Conservation (phyloP, 331 rosid genomes). For the Quercus phellos region DNA sequence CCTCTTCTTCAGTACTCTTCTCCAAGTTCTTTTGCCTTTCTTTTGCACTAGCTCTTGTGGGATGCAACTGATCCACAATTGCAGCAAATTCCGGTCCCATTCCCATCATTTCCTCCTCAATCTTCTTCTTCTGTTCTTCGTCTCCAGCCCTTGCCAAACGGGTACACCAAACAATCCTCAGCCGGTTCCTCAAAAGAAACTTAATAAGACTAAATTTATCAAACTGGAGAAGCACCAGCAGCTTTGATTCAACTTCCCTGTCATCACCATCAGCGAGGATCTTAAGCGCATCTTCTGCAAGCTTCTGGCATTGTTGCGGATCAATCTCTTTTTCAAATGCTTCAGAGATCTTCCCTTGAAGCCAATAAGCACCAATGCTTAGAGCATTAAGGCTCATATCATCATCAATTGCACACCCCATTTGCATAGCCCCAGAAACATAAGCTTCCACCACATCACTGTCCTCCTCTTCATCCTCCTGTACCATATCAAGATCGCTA, state of each 20-base stretch:
- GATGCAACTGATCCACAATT: constrained; percentile 85
- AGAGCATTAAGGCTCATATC: constrained; percentile 81
- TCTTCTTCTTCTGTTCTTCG: constrained; percentile 68
- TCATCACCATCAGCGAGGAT: constrained; percentile 76
- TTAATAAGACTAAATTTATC: constrained; percentile 76
- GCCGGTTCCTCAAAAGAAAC: constrained; percentile 59
- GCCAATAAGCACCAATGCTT: constrained; percentile 96
- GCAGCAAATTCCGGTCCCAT: constrained; percentile 63
- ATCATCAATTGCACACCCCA: constrained; percentile 87
- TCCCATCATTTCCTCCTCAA: constrained; percentile 88
- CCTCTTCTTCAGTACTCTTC: constrained; percentile 89
- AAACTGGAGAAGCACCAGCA: constrained; percentile 59
- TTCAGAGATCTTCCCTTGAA: constrained; percentile 88
- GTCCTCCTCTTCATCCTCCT: constrained; percentile 79
- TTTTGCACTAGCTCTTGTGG: constrained; percentile 80
- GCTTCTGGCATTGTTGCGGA: constrained; percentile 84
- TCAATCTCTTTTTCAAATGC: constrained; percentile 85
- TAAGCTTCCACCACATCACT: constrained; percentile 58
- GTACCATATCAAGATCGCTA: constrained; percentile 85
- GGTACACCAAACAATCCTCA: constrained; percentile 90
- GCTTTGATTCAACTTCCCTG: constrained; percentile 71
- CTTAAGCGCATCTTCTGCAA: constrained; percentile 77
- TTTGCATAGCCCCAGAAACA: constrained; percentile 74
- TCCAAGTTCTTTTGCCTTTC: constrained; percentile 91
- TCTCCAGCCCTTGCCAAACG: constrained; percentile 82